Base-by-base conservation (phyloP, 2,329 filamentous ascomycete genomes). In the Trichoderma breve region DNA sequence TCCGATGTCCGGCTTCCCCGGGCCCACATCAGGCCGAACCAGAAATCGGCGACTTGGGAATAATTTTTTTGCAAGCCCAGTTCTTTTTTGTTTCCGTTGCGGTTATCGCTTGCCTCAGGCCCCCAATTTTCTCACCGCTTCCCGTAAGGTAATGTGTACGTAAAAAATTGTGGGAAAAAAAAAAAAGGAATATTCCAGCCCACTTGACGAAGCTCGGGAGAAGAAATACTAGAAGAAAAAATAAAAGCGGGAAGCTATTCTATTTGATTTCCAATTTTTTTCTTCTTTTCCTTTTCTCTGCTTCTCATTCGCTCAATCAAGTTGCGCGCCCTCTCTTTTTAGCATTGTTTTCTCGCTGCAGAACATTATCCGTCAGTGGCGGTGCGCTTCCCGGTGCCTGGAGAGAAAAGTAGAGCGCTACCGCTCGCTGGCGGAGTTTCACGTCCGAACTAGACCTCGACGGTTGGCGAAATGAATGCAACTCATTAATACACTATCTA, bases 1-100 rank as follows among this genome's bases (percentile, higher is more conserved):
- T 69, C 66, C 66, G 66, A 69, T 69, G 57, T 61, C 66, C 66
- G 66, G 66, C 66, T 55, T 63, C 34, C 32, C 66, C 66, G 55
- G 55, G 14, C 36, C 32, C 55, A 53, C 57, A 39, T 39, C 47
- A 39, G 26, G 28, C 66, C 55, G 66, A 69, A 6, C 47, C 21
- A 24, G 15, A 24, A 62, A 32, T 69, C 66, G 66, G 66, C 57
- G 34, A 26, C 66, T 51, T 36, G 47, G n/a, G 24, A 14, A 34
- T 39, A 11, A 36, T 51, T 57, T n/a, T 66, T 26, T 6, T 9
- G 12, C 36, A 18, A 18, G 32, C n/a, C 26, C 12, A 11, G 7
- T 34, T n/a, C 14, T 62, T 43, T 18, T 28, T 39, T 62, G 15
- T 43, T 43, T 43, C 39, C 39, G 39, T 43, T 43, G 39, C 15